A percentile compares a stretch with the other conserved stretches of the same genome.
Evolutionary conservation across 2,329 filamentous ascomycete genomes (phyloP).

Genomic region (Calycina herbarum): DNA sequence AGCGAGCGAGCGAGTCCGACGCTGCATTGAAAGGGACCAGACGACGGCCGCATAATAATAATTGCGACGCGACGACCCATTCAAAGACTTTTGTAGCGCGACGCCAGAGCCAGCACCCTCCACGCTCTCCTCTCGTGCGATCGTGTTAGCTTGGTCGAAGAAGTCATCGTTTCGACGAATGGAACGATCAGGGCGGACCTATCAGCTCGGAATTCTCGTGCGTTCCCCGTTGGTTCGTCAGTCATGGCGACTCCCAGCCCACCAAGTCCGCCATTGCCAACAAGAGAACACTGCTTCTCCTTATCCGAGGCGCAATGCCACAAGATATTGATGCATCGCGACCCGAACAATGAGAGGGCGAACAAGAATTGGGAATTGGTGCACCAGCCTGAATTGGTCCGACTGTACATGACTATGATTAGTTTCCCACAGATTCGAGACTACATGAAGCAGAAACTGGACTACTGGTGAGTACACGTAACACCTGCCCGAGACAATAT

Average conservation of each 20-base stretch:
- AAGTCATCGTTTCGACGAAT: slow-evolving; percentile 14
- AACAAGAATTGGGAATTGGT: slow-evolving; percentile 29
- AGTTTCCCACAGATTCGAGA: slow-evolving; percentile 31
- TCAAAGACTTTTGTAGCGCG: neutral
- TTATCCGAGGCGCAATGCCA: slow-evolving; percentile 31
- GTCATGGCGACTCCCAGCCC: slow-evolving; percentile 6
- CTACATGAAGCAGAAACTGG: slow-evolving; percentile 28
- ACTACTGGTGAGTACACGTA: slow-evolving; percentile 28
- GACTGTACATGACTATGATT: slow-evolving; percentile 32
- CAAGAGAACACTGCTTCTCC: slow-evolving; percentile 28
- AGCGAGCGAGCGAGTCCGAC: neutral
- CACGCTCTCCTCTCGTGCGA: neutral
- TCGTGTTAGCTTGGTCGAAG: neutral
- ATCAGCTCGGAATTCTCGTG: slow-evolving; percentile 15
- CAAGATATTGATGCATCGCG: slow-evolving; percentile 26
- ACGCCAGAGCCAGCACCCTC: neutral
- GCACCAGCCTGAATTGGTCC: slow-evolving; percentile 30
- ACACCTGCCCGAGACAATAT: slow-evolving; percentile 2
- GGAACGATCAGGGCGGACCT: slow-evolving; percentile 12
- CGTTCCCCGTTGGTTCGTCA: slow-evolving; percentile 5
- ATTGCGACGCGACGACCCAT: neutral
- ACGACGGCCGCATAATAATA: neutral
- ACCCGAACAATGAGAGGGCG: slow-evolving; percentile 24
- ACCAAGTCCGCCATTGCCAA: slow-evolving; percentile 23
- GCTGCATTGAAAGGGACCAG: neutral